phyloP scores from a whole-genome alignment of 2,329 filamentous ascomycete genomes.

The Trichoderma harzianum region DNA sequence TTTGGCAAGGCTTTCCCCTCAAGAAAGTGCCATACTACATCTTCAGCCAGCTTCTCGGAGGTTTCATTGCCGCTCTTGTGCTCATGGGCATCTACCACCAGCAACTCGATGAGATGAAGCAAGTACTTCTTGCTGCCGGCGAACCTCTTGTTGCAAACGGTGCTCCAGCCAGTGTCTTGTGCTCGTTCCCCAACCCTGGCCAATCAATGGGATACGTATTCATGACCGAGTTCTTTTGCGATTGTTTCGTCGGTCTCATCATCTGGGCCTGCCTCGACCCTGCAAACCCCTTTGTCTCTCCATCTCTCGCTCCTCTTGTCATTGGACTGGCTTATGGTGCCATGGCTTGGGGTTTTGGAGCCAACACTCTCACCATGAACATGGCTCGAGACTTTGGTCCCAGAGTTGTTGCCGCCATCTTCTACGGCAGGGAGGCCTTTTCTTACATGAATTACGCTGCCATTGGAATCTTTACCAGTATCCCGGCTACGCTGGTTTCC shows the following conservation, averaged over 20 bases:
- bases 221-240: constrained; percentile 57
- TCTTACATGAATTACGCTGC: constrained; percentile 41
- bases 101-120: constrained; percentile 36
- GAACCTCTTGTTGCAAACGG: constrained; percentile 36
- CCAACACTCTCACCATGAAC: constrained; percentile 54
- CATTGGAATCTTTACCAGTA: constrained; percentile 53
- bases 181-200: constrained; percentile 47
- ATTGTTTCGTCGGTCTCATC: constrained; percentile 53
- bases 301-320: constrained; percentile 46
- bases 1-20: constrained; percentile 59
- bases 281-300: constrained; percentile 54
- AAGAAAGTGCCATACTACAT: constrained; percentile 57
- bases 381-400: constrained; percentile 57
- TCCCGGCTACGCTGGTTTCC: constrained; percentile 55
- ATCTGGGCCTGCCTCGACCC: constrained; percentile 58
- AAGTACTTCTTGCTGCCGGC: constrained; percentile 36
- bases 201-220: constrained; percentile 55
- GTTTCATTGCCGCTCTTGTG: constrained; percentile 53
- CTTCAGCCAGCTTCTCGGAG: constrained; percentile 53
- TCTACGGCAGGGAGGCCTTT: constrained; percentile 33
- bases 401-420: constrained; percentile 56
- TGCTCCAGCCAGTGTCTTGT: constrained; percentile 53
- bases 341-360: constrained; percentile 56
- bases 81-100: constrained; percentile 56
- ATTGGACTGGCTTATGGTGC: constrained; percentile 54